Evolutionary conservation across 2,329 filamentous ascomycete genomes (phyloP).

Genomic region (Fusarium circinatum): DNA sequence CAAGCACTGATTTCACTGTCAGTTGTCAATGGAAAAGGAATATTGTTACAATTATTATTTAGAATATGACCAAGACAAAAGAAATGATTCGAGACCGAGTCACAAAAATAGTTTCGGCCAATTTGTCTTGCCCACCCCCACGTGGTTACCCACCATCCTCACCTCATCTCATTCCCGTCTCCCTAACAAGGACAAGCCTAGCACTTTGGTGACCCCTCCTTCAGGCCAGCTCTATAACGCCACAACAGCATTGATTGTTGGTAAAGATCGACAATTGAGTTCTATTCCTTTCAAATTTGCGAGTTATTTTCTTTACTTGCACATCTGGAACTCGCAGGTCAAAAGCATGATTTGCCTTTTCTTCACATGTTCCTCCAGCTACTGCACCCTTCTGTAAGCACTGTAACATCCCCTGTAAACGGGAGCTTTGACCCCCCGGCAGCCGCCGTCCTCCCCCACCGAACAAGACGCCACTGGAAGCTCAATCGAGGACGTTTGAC

Average conservation of each 20-base stretch:
- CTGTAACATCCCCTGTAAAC: constrained; percentile 19
- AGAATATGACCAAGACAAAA: constrained; percentile 42
- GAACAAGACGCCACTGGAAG: constrained; percentile 22
- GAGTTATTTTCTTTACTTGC: accelerated
- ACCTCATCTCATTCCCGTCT: constrained; percentile 13
- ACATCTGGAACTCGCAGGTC: accelerated
- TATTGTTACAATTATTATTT: background rate
- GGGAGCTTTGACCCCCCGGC: constrained; percentile 30
- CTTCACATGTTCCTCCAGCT: background rate
- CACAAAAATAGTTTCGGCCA: constrained; percentile 3
- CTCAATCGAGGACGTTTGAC: constrained; percentile 31
- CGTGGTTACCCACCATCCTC: constrained; percentile 31
- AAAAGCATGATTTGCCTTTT: background rate
- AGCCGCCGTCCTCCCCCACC: constrained; percentile 25
- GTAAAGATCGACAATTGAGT: background rate
- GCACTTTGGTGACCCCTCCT: constrained; percentile 10
- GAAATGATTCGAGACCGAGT: constrained; percentile 29
- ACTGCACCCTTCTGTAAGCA: constrained; percentile 26
- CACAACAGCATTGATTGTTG: constrained; percentile 1
- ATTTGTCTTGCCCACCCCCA: constrained; percentile 28
- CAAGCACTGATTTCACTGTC: background rate
- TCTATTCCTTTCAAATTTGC: accelerated
- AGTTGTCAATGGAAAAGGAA: background rate
- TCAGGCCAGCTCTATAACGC: constrained; percentile 16
- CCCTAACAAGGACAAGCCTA: constrained; percentile 3